Evolutionary conservation across 2,329 filamentous ascomycete species (phyloP).

Genomic region (Scedosporium aurantiacum): DNA sequence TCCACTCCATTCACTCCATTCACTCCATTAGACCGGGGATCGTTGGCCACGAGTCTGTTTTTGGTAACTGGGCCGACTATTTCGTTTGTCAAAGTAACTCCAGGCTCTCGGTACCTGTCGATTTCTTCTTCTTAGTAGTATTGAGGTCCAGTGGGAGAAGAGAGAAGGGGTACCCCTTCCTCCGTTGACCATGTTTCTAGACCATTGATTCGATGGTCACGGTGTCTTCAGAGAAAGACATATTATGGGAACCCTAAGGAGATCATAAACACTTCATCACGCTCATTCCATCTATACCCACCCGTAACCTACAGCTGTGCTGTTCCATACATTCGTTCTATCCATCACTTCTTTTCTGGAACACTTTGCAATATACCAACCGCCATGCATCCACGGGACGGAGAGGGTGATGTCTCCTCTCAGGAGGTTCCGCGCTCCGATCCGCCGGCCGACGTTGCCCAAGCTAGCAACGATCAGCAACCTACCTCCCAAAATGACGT

Average conservation of each 20-base stretch:
- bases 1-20: too few species aligned
- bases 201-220: neutral
- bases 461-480: neutral
- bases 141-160: neutral
- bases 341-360: neutral
- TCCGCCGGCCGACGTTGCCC: neutral
- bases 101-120: neutral
- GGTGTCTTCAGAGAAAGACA: neutral
- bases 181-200: neutral
- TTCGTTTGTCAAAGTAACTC: neutral
- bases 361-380: neutral
- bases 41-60: neutral
- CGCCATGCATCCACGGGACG: neutral
- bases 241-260: neutral
- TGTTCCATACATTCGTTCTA: neutral
- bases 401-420: neutral
- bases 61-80: conserved; percentile 1
- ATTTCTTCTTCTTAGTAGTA: neutral
- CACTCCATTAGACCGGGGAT: neutral
- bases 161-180: neutral
- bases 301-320: neutral
- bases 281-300: neutral
- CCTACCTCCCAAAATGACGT: neutral
- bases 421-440: neutral
- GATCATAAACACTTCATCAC: neutral